Conservation (phyloP, 345 rosid genomes). For the Camelina neglecta region DNA sequence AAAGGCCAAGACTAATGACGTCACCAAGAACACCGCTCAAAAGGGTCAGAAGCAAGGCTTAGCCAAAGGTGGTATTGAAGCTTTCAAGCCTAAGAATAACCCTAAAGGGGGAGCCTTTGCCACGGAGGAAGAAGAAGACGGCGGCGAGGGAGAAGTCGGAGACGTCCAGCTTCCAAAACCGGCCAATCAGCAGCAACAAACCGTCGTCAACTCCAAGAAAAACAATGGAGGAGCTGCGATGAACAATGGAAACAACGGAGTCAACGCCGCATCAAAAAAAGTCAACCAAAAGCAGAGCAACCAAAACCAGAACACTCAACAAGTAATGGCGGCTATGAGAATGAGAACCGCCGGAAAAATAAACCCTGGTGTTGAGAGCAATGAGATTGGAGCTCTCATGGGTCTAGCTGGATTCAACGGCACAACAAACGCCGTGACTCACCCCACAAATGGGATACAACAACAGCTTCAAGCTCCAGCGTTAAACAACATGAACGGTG, state of each 20-base stretch:
- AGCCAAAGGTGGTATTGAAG: conserved; percentile 49
- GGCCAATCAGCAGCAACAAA: conserved; percentile 49
- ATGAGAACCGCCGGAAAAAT: conserved; percentile 51
- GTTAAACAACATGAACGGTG: conserved; percentile 56
- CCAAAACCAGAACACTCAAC: conserved; percentile 51
- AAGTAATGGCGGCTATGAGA: conserved; percentile 60
- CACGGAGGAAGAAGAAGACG: conserved; percentile 54
- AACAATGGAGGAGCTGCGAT: conserved; percentile 38
- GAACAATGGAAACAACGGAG: conserved; percentile 45
- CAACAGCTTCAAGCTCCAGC: conserved; percentile 50
- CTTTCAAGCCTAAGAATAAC: conserved; percentile 56
- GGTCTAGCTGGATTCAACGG: conserved; percentile 54
- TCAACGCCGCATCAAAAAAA: conserved; percentile 55
- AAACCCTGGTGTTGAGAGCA: conserved; percentile 44
- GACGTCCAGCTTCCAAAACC: conserved; percentile 47
- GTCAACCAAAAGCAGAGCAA: conserved; percentile 59
- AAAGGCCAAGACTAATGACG: conserved; percentile 55
- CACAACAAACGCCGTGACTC: conserved; percentile 39
- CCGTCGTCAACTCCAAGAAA: conserved; percentile 54
- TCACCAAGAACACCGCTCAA: conserved; percentile 46
- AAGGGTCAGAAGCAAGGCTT: conserved; percentile 59
- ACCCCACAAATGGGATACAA: conserved; percentile 36
- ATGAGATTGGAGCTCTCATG: conserved; percentile 58
- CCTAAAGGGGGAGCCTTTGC: conserved; percentile 40
- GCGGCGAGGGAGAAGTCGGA: conserved; percentile 48